A percentile compares a stretch with the other conserved stretches of the same genome.
Conservation (phyloP, 148 eudicot species). For the Euryodendron excelsum region DNA sequence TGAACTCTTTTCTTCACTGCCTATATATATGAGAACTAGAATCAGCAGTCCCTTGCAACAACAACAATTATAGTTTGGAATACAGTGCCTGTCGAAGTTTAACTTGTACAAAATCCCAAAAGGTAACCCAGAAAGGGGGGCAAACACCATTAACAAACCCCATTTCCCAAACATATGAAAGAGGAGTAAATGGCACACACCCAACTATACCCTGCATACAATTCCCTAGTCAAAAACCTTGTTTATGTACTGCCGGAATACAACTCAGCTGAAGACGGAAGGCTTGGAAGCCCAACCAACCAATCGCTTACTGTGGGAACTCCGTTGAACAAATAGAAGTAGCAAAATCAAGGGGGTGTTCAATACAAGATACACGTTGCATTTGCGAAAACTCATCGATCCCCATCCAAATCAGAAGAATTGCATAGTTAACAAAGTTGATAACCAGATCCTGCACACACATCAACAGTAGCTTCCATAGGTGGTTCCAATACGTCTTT, state of each 20-base stretch:
- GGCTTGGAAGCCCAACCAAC: slow-evolving; percentile 10
- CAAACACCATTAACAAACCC: background rate
- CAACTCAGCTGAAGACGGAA: background rate
- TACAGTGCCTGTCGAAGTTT: background rate
- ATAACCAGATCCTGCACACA: background rate
- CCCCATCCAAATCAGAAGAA: slow-evolving; percentile 2
- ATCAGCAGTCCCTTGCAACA: too few relatives aligned
- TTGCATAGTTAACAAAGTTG: background rate
- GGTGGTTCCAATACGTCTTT: background rate
- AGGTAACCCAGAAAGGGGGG: background rate
- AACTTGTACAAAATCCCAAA: background rate
- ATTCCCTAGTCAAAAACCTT: background rate
- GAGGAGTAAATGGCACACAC: background rate
- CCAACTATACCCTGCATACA: slow-evolving; percentile 10
- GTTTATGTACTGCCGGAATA: slow-evolving; percentile 9
- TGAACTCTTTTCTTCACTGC: too few relatives aligned
- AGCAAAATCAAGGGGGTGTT: background rate
- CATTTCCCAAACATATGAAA: background rate
- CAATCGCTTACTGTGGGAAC: background rate
- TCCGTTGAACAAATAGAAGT: background rate
- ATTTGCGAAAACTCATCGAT: background rate
- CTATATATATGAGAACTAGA: too few relatives aligned
- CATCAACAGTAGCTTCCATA: background rate
- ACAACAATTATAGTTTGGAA: too few relatives aligned
- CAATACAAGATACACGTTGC: slow-evolving; percentile 4